phyloP scores from a whole-genome alignment of 495 filamentous ascomycete genomes.

The Penicillium salamii region DNA sequence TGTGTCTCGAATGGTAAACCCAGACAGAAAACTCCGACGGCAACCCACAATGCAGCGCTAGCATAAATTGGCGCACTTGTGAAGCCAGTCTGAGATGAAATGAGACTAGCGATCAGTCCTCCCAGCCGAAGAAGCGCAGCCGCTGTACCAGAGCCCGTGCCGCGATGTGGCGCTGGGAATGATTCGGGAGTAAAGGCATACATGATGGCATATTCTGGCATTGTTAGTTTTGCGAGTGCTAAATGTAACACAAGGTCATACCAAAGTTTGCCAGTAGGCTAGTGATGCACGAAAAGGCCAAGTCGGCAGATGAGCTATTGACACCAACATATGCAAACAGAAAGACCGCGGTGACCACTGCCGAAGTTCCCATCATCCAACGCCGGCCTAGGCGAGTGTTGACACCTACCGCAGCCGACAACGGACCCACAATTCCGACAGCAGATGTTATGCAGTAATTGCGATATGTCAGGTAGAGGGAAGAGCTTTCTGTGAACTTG shows the following conservation, averaged over 20 bases:
- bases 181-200: constrained; percentile 58
- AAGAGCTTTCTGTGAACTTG: constrained; percentile 24
- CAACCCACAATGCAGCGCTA: constrained; percentile 32
- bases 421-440: constrained; percentile 27
- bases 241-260: constrained; percentile 3
- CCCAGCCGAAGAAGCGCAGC: constrained; percentile 26
- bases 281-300: constrained; percentile 32
- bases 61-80: constrained; percentile 34
- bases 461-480: constrained; percentile 26
- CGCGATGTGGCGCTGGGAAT: constrained; percentile 52
- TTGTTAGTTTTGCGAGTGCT: not conserved
- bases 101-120: constrained; percentile 28
- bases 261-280: constrained; percentile 32
- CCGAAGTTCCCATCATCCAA: constrained; percentile 34
- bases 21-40: constrained; percentile 25
- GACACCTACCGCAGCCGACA: constrained; percentile 26
- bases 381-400: constrained; percentile 29
- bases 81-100: constrained; percentile 31
- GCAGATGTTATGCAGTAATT: constrained; percentile 35
- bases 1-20: constrained; percentile 36
- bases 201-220: constrained; percentile 42
- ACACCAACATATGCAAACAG: constrained; percentile 34
- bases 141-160: constrained; percentile 51
- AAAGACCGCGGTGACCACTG: constrained; percentile 30
- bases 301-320: constrained; percentile 16